These are phyloP conservation scores for Thalassiosira mediterranea DNA, from an alignment of 352 stramenopile genomes.

Conservation along the genomic window DNA sequence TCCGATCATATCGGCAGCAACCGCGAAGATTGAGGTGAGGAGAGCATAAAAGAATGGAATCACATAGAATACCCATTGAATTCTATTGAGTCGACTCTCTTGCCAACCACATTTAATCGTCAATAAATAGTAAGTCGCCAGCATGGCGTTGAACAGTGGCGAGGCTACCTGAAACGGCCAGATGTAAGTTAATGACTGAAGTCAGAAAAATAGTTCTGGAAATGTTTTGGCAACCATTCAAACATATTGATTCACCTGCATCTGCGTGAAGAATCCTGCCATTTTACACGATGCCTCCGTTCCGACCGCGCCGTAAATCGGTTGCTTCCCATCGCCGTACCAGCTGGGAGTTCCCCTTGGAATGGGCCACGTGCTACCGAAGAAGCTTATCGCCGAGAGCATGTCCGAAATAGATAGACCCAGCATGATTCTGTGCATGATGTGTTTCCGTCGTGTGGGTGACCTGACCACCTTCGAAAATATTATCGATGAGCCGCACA, in stretches of 20 bases:
- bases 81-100: slow-evolving; percentile 9
- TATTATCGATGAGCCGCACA: slow-evolving; percentile 20
- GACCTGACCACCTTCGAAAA: slow-evolving; percentile 26
- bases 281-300: slow-evolving; percentile 26
- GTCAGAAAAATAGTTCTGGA: too few species aligned
- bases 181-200: too few species aligned
- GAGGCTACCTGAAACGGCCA: too few species aligned
- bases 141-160: background rate
- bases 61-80: background rate
- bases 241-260: too few species aligned
- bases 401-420: slow-evolving; percentile 23
- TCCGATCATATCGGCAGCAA: too few species aligned
- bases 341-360: background rate
- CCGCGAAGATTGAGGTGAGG: too few species aligned
- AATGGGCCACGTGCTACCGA: slow-evolving; percentile 32
- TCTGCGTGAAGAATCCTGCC: slow-evolving; percentile 39
- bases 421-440: slow-evolving; percentile 39
- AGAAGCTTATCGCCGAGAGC: slow-evolving; percentile 5
- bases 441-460: background rate
- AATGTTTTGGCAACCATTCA: too few species aligned
- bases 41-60: background rate
- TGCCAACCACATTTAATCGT: background rate
- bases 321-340: too few species aligned
- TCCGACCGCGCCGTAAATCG: slow-evolving; percentile 18
- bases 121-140: slow-evolving; percentile 6